Evolutionary conservation across 2,329 filamentous ascomycete genomes (phyloP), one percentile per base, ranked within the genome.

Genomic region (Stachybotrys echinatus): DNA sequence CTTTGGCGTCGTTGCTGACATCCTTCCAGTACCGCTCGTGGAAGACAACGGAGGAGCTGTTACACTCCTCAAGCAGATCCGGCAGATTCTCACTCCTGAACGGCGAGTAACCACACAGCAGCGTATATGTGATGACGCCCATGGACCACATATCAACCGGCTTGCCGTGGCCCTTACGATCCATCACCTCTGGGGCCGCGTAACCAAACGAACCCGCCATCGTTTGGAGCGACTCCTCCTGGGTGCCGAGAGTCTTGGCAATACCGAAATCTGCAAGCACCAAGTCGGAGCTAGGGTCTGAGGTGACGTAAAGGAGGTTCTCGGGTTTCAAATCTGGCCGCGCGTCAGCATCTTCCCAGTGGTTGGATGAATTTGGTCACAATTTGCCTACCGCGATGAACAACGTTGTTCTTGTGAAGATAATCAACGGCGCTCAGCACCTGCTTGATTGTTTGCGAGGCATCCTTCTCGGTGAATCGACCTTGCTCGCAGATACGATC

Each of bases 201-300:
- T 99, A 99, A 49, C 94, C 94, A 65, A 99, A 97, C 0, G 94
- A 97, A 42, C 94, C 94, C 42, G 94, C 94, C 94, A 99, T 99
- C 47, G 92, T 97, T 58, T 91, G 97, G 55, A 99, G 81, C 42
- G 96, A 89, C 63, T 95, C 92, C 56, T 92, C 85, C 59, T 92
- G 89, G 58, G 80, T 88, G 65, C 96, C 92, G 34, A 99, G 81
- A 81, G 95, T 96, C 75, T 99, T 99, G 48, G 94, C 94, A 65
- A 99, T 99, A 66, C 95, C 94, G 63, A 99, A 99, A 68, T 99
- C 94, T 50, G 94, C 94, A 52, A 99, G 80, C 8, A 99, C 92
- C 22, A 99, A 82, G 55, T 91, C 85, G 14, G 94, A 97, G 56
- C 91, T 74, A 21, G 80, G 63, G 42, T 87, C 84, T 56, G 79